Percentiles rank a stretch among this genome's conserved stretches.
Conservation (phyloP, 2,329 filamentous ascomycete genomes). For the Ophiostoma perfectum region DNA sequence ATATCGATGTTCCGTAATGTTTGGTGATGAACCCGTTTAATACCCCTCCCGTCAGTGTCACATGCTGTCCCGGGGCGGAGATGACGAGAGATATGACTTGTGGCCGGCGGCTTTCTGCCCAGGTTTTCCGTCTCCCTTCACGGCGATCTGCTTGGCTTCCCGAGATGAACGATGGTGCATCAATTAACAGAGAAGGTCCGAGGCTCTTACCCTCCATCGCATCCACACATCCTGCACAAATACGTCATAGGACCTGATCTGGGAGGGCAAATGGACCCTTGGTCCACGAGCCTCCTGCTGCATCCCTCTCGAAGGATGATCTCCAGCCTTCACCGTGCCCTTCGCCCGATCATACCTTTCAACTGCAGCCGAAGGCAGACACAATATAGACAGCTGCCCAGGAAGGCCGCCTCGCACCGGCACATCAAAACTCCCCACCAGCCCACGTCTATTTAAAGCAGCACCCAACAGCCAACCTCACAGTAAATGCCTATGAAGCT, state of each 20-base stretch:
- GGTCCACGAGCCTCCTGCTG: not conserved
- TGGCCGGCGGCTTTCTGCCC: not conserved
- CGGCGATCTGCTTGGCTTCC: not conserved
- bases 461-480: not conserved
- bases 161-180: no score
- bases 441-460: not conserved
- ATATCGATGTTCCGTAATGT: not conserved
- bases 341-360: not conserved
- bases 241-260: not conserved
- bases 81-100: not conserved
- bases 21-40: not conserved
- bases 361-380: not conserved
- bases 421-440: not conserved
- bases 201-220: not conserved
- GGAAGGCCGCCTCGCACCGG: not conserved
- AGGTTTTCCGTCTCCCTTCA: not conserved
- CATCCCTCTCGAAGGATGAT: not conserved
- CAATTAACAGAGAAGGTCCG: not conserved
- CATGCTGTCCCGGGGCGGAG: not conserved
- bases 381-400: not conserved
- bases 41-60: not conserved
- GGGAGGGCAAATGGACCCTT: not conserved
- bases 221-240: not conserved
- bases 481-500: not conserved
- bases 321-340: not conserved